phyloP scores from a whole-genome alignment of 2,329 filamentous ascomycete genomes.

The Xenosphaeropsis pyriputrescens region DNA sequence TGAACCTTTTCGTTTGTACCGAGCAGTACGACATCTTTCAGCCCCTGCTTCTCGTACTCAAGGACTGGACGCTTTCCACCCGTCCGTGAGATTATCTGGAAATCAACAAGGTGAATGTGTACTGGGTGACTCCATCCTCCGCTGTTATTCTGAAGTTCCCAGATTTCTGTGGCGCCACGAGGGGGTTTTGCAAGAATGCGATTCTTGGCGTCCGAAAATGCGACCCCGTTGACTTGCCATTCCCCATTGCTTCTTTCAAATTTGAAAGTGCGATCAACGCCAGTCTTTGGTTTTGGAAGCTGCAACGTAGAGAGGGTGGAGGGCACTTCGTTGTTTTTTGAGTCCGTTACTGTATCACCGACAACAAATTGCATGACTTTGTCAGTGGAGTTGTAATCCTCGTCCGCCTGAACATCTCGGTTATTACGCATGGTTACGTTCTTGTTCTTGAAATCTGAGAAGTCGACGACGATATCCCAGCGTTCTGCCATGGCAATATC shows the following conservation, averaged over 20 bases:
- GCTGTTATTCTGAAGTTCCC: conserved; percentile 32
- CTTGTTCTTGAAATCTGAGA: conserved; percentile 28
- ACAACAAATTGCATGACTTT: conserved; percentile 37
- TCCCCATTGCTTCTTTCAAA: conserved; percentile 15
- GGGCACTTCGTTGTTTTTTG: background rate
- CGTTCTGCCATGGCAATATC: conserved; percentile 36
- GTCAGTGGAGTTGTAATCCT: conserved; percentile 32
- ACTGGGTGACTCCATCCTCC: conserved; percentile 17
- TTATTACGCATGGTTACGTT: conserved; percentile 28
- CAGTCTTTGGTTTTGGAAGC: background rate
- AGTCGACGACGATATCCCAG: conserved; percentile 42
- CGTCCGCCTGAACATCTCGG: conserved; percentile 23
- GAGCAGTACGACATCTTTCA: conserved; percentile 42
- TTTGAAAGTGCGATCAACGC: conserved; percentile 1
- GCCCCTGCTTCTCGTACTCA: conserved; percentile 34
- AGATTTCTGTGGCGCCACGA: conserved; percentile 29
- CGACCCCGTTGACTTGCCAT: conserved; percentile 32
- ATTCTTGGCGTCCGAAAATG: conserved; percentile 27
- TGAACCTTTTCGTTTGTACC: conserved; percentile 24
- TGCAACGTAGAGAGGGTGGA: background rate
- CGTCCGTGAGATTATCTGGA: conserved; percentile 32
- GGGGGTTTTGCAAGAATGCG: conserved; percentile 30
- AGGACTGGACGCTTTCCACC: conserved; percentile 26
- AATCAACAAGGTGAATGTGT: conserved; percentile 40
- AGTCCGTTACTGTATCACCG: conserved; percentile 9